These are phyloP conservation scores for Chlorophyllum brunneum DNA, from an alignment of 768 basidiomycete species.

Conservation along the genomic window DNA sequence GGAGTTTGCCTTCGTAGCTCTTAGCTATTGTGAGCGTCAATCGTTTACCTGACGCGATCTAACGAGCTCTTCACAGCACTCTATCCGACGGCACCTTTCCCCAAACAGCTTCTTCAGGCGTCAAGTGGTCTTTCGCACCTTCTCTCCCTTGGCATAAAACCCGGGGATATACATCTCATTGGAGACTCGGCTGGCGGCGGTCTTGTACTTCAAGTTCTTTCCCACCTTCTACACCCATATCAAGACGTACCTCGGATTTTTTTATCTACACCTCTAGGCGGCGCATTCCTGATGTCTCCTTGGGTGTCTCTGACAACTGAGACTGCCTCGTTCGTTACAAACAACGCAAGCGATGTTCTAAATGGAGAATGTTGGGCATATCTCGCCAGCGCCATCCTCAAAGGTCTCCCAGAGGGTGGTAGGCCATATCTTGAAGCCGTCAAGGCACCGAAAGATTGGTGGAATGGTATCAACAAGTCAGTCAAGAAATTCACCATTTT, in stretches of 20 bases:
- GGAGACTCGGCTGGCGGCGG: conserved; percentile 40
- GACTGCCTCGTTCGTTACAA: conserved; percentile 12
- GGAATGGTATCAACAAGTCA: conserved; percentile 21
- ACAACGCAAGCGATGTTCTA: conserved; percentile 4
- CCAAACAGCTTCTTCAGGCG: conserved; percentile 29
- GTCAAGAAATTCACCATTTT: conserved; percentile 30
- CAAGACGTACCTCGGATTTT: conserved; percentile 21
- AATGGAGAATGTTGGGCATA: background rate
- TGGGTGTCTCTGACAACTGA: conserved; percentile 29
- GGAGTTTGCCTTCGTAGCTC: conserved; percentile 25
- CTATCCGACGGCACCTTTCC: conserved; percentile 31
- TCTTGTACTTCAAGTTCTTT: conserved; percentile 31
- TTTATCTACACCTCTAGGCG: conserved; percentile 22
- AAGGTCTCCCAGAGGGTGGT: conserved; percentile 22
- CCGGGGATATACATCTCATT: conserved; percentile 28
- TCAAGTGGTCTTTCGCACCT: conserved; percentile 29
- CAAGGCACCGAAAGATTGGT: conserved; percentile 29
- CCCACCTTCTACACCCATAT: conserved; percentile 33
- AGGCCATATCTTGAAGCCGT: conserved; percentile 26
- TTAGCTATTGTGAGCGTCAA: conserved; percentile 26
- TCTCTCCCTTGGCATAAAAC: conserved; percentile 24
- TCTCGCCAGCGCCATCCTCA: conserved; percentile 19
- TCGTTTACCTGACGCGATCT: background rate
- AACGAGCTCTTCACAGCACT: conserved; percentile 20
- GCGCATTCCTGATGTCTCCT: conserved; percentile 35